Evolutionary conservation across 2,329 filamentous ascomycete species (phyloP), one percentile per base, ranked within the genome.

Genomic region (Penicillium sp.): DNA sequence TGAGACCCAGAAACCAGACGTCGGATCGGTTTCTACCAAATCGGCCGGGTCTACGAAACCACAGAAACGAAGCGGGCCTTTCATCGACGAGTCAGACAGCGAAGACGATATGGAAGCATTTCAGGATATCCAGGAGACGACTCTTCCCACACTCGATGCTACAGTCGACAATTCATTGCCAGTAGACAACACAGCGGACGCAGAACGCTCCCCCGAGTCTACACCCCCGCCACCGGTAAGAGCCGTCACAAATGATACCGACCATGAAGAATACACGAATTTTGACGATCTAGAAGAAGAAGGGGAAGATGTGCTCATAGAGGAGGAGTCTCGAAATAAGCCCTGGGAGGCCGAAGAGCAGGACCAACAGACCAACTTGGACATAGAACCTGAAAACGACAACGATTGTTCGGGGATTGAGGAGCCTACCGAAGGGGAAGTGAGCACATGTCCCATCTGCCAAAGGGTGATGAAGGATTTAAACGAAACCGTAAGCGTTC

Each of bases 391-490:
- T 5, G 40, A 67, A 11, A 64, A 72, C n/a, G 61, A 58, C 4
- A 51, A 69, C n/a, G 60, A 65, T 22, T 48, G 32, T 44, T 41
- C 44, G n/a, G 55, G 46, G 29, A 22, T 54, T 40, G 60, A 58
- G 47, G 53, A 58, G 57, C 56, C 52, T 51, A 51, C 54, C 44
- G 61, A 61, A 34, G 53, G 48, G 27, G 61, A 27, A 40, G 65
- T 65, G 5, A 65, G 75, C 2, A 68, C 73, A 22, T 97, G 92
- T 70, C 93, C 93, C 1, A 86, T 97, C 27, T 97, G 94, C 71
- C 83, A 82, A 62, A 78, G 79, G 1, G 84, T 75, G 58, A 77
- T 97, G 32, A 74, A 71, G 14, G 86, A 85, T 0, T 70, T 87
- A 11, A 83, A 77, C 16, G 75, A 79, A 57, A 58, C 58, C 34